Evolutionary conservation across 2,329 filamentous ascomycete species (phyloP).

Genomic region (Aaosphaeria arxii): DNA sequence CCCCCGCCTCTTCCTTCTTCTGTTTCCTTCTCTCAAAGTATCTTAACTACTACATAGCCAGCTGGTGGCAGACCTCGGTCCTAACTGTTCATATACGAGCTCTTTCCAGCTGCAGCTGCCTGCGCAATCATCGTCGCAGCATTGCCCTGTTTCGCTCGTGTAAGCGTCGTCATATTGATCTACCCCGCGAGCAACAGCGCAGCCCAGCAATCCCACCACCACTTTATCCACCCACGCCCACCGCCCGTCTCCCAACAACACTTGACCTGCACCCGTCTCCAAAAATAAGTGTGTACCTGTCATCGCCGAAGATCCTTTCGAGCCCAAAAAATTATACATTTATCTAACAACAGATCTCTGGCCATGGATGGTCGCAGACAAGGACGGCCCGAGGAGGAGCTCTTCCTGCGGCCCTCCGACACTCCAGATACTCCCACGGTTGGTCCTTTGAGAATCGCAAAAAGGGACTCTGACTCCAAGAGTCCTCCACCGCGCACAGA

Average conservation of each 20-base stretch:
- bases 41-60: too few species aligned
- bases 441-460: conserved; percentile 81
- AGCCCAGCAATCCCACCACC: not conserved
- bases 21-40: too few species aligned
- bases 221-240: not conserved
- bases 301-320: not conserved
- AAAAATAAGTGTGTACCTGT: not conserved
- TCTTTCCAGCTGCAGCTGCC: too few species aligned
- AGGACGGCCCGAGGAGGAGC: conserved; percentile 74
- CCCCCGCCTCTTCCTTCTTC: too few species aligned
- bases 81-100: too few species aligned
- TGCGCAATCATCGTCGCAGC: too few species aligned
- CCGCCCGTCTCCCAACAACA: not conserved
- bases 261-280: not conserved
- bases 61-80: too few species aligned
- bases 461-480: conserved; percentile 56
- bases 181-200: too few species aligned
- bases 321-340: too few species aligned
- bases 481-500: conserved; percentile 51
- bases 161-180: too few species aligned
- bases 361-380: conserved; percentile 51
- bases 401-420: conserved; percentile 62
- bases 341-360: not conserved
- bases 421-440: conserved; percentile 70
- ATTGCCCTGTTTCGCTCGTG: too few species aligned